Evolutionary conservation across 1,284 basidiomycete genomes (phyloP), one percentile per base, ranked within the genome.

Genomic region (Apiotrichum gracile): DNA sequence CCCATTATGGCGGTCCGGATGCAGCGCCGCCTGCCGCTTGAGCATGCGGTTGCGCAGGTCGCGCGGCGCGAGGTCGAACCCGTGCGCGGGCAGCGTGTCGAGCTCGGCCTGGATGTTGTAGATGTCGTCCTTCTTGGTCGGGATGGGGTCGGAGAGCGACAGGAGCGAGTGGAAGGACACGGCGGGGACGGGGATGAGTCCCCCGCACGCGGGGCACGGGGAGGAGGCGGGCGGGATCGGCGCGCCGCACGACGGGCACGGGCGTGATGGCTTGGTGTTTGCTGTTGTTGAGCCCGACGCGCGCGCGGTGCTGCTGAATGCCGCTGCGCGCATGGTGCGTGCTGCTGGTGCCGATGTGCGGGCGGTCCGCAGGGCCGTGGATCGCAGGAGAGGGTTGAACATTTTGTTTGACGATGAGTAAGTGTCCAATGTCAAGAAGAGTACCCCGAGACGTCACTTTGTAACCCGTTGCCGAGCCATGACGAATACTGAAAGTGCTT

Each of bases 1-100:
- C 6, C 55, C 54, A 16, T 51, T 46, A 45, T 63, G 70, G 35
- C 71, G 69, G 51, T 75, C 73, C 3, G 73, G 73, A 59, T 75
- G 73, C 14, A 74, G 53, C n/a, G 61, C 62, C 46, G 60, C 62
- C 57, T 75, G 73, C 16, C 67, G 56, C 14, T 52, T 43, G 42
- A 75, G 51, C 66, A 70, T 72, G 40, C 62, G 62, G 45, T 42
- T 54, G 17, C 70, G 51, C 16, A 73, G 51, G 53, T 69, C 68
- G 26, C 61, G 56, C 19, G 65, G 55, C 27, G 72, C 62, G 27
- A 75, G 41, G 13, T 55, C 64, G 54, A 60, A 74, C 10, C 73
- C 73, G 44, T 68, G 60, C 7, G 61, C 63, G 9, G 66, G 63
- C 17, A 74, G 47, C 8, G 44, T 33, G 5, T 54, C 33, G 13